Conservation (phyloP, 257 asterid species). For the Voacanga thouarsii region DNA sequence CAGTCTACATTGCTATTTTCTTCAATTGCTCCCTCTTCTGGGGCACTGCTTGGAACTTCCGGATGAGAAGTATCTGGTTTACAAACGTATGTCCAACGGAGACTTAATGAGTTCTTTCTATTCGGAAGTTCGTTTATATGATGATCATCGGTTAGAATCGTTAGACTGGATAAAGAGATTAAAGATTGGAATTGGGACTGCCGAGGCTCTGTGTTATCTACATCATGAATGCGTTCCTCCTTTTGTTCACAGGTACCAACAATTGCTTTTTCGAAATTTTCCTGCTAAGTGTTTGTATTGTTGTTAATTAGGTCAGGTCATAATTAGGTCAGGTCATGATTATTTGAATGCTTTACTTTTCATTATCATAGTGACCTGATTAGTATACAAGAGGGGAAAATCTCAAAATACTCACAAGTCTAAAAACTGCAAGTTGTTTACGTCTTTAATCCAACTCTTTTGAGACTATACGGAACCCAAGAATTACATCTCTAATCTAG, state of each 20-base stretch:
- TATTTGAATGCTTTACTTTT: background rate
- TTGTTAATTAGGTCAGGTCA: no score
- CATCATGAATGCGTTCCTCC: constrained; percentile 93
- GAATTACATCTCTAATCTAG: background rate
- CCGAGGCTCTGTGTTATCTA: constrained; percentile 74
- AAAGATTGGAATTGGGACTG: constrained; percentile 90
- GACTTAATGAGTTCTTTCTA: constrained; percentile 75
- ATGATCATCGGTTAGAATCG: constrained; percentile 62
- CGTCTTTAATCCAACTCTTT: no score
- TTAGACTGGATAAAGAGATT: constrained; percentile 96
- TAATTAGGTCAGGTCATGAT: no score
- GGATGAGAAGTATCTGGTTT: constrained; percentile 70
- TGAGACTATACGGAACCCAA: background rate
- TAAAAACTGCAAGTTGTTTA: no score
- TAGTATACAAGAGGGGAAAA: no score
- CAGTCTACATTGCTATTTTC: no score
- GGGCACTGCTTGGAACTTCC: constrained; percentile 94
- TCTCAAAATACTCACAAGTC: no score
- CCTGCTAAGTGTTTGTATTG: no score
- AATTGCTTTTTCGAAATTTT: constrained; percentile 10
- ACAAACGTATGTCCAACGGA: constrained; percentile 78
- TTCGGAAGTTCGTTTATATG: constrained; percentile 42
- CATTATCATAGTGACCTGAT: no score
- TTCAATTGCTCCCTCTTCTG: constrained; percentile 70
- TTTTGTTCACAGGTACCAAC: constrained; percentile 80